Percentiles rank a stretch among this genome's conserved stretches.
phyloP scores from a whole-genome alignment of 2,329 filamentous ascomycete genomes.

The Hypoxylon sp. region DNA sequence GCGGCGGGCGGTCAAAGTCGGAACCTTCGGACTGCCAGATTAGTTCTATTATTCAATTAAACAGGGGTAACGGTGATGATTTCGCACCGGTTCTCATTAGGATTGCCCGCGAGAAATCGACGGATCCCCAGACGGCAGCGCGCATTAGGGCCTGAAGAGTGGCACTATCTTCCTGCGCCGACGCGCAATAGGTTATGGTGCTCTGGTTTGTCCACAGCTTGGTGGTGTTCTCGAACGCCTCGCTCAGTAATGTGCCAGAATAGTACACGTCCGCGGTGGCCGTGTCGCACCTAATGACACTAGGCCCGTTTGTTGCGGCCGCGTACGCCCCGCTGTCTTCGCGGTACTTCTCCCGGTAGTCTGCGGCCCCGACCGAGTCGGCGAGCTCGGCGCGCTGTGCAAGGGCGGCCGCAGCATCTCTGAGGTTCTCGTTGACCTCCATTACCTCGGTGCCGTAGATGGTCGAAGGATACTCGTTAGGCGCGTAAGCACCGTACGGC shows the following conservation, averaged over 20 bases:
- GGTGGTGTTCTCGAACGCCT: slow-evolving; percentile 75
- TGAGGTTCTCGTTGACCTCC: slow-evolving; percentile 72
- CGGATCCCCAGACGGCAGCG: slow-evolving; percentile 66
- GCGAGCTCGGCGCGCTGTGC: slow-evolving; percentile 65
- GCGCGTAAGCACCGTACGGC: slow-evolving; percentile 68
- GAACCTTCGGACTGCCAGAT: slow-evolving; percentile 58
- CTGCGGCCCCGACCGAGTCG: slow-evolving; percentile 62
- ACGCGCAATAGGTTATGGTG: slow-evolving; percentile 74
- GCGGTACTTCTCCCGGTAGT: slow-evolving; percentile 68
- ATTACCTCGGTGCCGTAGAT: slow-evolving; percentile 79
- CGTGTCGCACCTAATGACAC: slow-evolving; percentile 73
- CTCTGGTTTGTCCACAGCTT: slow-evolving; percentile 75
- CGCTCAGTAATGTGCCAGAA: slow-evolving; percentile 70
- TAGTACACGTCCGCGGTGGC: slow-evolving; percentile 81
- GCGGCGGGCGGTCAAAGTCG: slow-evolving; percentile 78
- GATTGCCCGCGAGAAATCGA: slow-evolving; percentile 76
- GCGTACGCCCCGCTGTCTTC: slow-evolving; percentile 57
- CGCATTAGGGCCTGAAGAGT: slow-evolving; percentile 75
- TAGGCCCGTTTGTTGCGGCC: slow-evolving; percentile 62
- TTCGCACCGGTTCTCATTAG: slow-evolving; percentile 71
- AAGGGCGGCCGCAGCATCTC: slow-evolving; percentile 64
- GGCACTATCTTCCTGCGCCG: slow-evolving; percentile 80
- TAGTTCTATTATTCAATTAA: neutral
- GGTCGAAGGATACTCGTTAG: slow-evolving; percentile 68
- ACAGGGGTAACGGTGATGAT: neutral